A percentile compares a stretch with the other conserved stretches of the same genome.
phyloP scores from a whole-genome alignment of 805 yeast species.

The Metschnikowia sp. region DNA sequence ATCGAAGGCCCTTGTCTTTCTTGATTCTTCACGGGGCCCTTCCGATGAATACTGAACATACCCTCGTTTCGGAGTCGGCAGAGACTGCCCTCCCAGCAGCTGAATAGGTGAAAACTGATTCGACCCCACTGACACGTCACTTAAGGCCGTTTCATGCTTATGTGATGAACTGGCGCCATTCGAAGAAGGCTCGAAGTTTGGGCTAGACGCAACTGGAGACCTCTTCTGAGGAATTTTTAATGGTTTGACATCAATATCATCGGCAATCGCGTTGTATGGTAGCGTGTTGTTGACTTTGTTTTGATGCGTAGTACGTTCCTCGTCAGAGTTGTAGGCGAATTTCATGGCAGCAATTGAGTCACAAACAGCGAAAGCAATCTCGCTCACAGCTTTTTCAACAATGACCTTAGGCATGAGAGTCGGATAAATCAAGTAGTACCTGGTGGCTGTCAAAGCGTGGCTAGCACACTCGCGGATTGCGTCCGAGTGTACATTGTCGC shows the following conservation, averaged over 20 bases:
- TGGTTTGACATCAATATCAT: conserved; percentile 8
- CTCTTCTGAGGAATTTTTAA: conserved; percentile 11
- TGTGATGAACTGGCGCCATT: background rate
- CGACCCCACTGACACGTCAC: background rate
- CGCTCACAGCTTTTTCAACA: conserved; percentile 73
- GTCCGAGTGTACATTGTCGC: conserved; percentile 29
- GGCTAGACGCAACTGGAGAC: background rate
- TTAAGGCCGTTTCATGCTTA: background rate
- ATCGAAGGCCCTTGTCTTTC: background rate
- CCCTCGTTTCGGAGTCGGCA: conserved; percentile 5
- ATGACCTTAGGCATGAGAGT: conserved; percentile 66
- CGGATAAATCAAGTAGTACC: conserved; percentile 66
- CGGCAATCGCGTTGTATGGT: background rate
- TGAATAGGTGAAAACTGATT: conserved; percentile 5
- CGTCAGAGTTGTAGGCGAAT: conserved; percentile 23
- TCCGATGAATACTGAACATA: background rate
- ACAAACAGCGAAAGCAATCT: conserved; percentile 63
- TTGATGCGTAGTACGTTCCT: background rate
- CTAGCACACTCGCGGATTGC: conserved; percentile 65
- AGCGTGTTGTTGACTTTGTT: background rate
- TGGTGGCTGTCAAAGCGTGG: conserved; percentile 70
- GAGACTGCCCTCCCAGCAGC: conserved; percentile 1
- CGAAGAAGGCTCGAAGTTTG: background rate
- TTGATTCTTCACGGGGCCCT: background rate
- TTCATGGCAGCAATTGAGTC: conserved; percentile 57